These are phyloP conservation scores for Botryotinia globosa DNA, from an alignment of 2,329 filamentous ascomycete genomes.

Conservation along the genomic window DNA sequence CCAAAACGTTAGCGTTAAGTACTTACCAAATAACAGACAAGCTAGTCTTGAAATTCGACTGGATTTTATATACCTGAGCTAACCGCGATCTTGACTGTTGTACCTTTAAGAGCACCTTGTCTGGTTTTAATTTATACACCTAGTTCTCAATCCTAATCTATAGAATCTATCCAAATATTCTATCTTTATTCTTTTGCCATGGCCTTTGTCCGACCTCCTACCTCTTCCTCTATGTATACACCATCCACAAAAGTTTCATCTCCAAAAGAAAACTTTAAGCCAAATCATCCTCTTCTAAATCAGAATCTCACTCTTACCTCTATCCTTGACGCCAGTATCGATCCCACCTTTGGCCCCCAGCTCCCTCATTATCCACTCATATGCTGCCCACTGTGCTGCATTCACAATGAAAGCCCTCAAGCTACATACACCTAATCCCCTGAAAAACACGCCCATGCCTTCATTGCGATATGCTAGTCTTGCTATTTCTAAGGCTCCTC, in stretches of 20 bases:
- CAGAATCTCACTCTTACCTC: constrained; percentile 6
- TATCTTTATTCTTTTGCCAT: neutral
- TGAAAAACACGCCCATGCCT: constrained; percentile 64
- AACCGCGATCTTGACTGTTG: no score
- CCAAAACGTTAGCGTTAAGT: neutral
- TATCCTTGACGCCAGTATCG: neutral
- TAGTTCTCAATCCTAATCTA: neutral
- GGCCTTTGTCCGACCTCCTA: no score
- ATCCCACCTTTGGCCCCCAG: constrained; percentile 37
- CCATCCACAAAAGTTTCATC: neutral
- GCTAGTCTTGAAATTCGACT: neutral
- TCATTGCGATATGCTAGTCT: constrained; percentile 62
- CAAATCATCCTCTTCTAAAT: neutral
- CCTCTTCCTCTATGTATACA: neutral
- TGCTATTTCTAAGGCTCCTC: constrained; percentile 62
- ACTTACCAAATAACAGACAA: neutral
- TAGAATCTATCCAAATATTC: neutral
- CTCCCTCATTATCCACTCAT: constrained; percentile 79
- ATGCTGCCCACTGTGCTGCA: constrained; percentile 87
- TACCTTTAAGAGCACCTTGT: neutral
- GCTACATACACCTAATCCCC: constrained; percentile 77
- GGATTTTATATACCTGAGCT: no score
- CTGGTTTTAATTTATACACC: neutral
- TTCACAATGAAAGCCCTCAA: constrained; percentile 87
- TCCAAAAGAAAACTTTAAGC: no score